Evolutionary conservation across 192 early-diverging fungal species (phyloP).

Genomic region (Entophlyctis helioformis): DNA sequence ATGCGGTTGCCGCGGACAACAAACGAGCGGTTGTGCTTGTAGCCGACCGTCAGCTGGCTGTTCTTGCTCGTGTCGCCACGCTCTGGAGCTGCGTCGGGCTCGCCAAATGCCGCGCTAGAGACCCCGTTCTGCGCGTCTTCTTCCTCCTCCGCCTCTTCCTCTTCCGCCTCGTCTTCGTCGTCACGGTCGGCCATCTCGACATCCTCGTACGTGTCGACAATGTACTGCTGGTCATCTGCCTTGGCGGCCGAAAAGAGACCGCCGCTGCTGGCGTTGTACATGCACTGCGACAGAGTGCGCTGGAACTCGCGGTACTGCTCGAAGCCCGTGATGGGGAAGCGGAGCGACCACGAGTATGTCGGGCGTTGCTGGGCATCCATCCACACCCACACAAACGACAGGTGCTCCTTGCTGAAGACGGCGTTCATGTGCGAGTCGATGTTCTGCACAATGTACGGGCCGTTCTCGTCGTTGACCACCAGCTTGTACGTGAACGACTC

Average conservation of each 20-base stretch:
- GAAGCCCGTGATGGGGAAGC: slow-evolving; percentile 38
- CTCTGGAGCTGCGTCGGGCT: slow-evolving; percentile 12
- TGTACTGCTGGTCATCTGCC: slow-evolving; percentile 58
- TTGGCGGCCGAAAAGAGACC: slow-evolving; percentile 51
- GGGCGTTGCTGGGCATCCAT: slow-evolving; percentile 31
- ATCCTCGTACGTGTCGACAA: slow-evolving; percentile 55
- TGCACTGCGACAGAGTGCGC: slow-evolving; percentile 51
- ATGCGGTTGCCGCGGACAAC: slow-evolving; percentile 81
- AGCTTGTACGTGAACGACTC: slow-evolving; percentile 16
- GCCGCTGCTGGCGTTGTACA: slow-evolving; percentile 64
- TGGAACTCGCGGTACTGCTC: slow-evolving; percentile 42
- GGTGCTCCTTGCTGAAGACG: slow-evolving; percentile 55
- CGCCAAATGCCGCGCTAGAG: slow-evolving; percentile 22
- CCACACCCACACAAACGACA: slow-evolving; percentile 76
- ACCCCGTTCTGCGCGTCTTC: slow-evolving; percentile 18
- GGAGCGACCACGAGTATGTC: slow-evolving; percentile 67
- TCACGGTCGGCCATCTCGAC: slow-evolving; percentile 22
- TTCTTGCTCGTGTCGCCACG: slow-evolving; percentile 35
- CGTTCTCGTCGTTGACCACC: slow-evolving; percentile 7
- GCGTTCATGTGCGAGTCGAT: slow-evolving; percentile 68
- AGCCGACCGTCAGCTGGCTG: slow-evolving; percentile 71
- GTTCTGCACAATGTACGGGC: slow-evolving; percentile 41
- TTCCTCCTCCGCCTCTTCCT: slow-evolving; percentile 38
- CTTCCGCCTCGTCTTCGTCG: slow-evolving; percentile 18
- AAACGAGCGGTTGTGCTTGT: slow-evolving; percentile 78